Conservation (phyloP, 768 basidiomycete genomes). For the Phlebiopsis flavidoalba region DNA sequence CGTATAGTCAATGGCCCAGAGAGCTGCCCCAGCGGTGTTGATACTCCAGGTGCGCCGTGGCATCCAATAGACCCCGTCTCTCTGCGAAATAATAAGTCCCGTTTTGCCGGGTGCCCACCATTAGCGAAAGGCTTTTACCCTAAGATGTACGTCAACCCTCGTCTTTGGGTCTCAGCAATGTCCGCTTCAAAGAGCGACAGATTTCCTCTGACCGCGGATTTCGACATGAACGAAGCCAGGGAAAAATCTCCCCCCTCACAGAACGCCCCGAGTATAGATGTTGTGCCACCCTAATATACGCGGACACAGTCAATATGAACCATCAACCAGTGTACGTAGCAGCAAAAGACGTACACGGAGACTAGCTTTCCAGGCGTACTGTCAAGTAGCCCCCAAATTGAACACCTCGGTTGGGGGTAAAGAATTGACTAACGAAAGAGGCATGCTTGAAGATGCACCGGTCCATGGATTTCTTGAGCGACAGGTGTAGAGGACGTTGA, state of each 20-base stretch:
- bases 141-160: constrained; percentile 51
- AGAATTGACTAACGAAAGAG: constrained; percentile 29
- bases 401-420: constrained; percentile 63
- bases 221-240: constrained; percentile 63
- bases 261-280: constrained; percentile 52
- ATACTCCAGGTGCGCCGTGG: constrained; percentile 47
- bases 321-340: not conserved
- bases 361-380: constrained; percentile 46
- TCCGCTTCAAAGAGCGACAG: constrained; percentile 47
- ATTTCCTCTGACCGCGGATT: constrained; percentile 50
- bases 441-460: constrained; percentile 21
- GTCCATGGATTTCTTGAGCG: constrained; percentile 15
- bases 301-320: not conserved
- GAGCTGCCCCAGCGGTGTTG: constrained; percentile 63
- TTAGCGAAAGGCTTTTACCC: constrained; percentile 31
- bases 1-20: constrained; percentile 65
- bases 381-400: constrained; percentile 41
- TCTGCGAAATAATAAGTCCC: constrained; percentile 18
- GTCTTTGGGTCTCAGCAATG: constrained; percentile 41
- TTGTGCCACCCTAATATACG: constrained; percentile 45
- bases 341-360: constrained; percentile 37
- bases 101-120: constrained; percentile 30
- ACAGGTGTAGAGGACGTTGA: constrained; percentile 20
- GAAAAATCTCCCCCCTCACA: constrained; percentile 49
- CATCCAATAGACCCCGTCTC: constrained; percentile 33